Base-by-base conservation (phyloP, 129 eudicot genomes). In the Heracleum sosnowskyi region DNA sequence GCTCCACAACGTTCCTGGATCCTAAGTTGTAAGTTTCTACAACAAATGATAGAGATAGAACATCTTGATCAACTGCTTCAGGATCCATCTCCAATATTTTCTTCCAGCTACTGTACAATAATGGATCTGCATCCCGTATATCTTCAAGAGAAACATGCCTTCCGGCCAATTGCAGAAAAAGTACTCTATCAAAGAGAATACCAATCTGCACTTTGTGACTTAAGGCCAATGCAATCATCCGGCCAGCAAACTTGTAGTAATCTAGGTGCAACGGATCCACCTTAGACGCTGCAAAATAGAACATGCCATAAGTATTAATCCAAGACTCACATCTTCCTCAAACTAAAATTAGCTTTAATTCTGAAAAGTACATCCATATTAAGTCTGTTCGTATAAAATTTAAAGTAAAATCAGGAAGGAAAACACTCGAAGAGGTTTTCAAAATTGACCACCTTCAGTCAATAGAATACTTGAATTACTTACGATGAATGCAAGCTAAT, bases 181-280 rank as follows among this genome's bases (percentile, higher is more conserved):
- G 84, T 28, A 84, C 81, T 55, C 90, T 90, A 82, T 86, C 90
- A 75, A 89, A 78, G 57, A 84, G 82, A 13, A 89, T 81, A 46
- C 93, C 90, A 51, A 89, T 79, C 76, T 89, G 93, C 26, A 89
- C 78, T 57, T 86, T 89, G 63, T 89, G 90, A 85, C 84, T 82
- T 84, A 89, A 74, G 70, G 90, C 87, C 34, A 89, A 70, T 16
- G 90, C 93, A 84, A 89, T 78, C 46, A 89, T 79, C 78, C 90
- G 79, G 51, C 93, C 93, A 41, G 85, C 76, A 82, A 89, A 89
- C 46, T 41, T 84, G 76, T 82, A 89, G 75, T 89, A 89, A 40
- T 80, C 77, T 1, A 79, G 88, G 83, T 86, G 88, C 79, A 86
- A 33, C 0, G 88, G 88, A 41, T 89, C 81, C 75, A 84, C 88